phyloP scores from a whole-genome alignment of 2,329 filamentous ascomycete genomes.

The Hypoxylon sp. region DNA sequence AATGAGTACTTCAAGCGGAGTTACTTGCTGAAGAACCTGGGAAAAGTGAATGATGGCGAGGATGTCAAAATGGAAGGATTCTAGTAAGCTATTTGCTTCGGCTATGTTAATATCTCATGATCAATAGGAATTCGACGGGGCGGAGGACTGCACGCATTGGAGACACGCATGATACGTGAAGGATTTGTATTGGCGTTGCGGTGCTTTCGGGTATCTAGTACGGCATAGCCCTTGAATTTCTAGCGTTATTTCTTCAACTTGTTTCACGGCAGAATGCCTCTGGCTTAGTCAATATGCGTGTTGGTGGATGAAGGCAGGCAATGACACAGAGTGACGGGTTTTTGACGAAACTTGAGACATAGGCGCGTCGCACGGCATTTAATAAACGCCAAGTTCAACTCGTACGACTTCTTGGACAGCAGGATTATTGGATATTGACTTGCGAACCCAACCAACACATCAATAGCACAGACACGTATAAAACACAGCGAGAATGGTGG shows the following conservation, averaged over 20 bases:
- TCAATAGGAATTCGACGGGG: constrained; percentile 10
- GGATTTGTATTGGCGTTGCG: constrained; percentile 33
- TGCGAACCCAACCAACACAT: constrained; percentile 13
- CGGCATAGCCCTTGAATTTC: constrained; percentile 7
- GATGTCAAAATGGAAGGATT: constrained; percentile 72
- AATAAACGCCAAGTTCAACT: constrained; percentile 22
- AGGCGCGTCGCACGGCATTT: constrained; percentile 26
- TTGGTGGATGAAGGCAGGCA: constrained; percentile 15
- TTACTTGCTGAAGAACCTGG: constrained; percentile 87
- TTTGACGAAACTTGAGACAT: constrained; percentile 33
- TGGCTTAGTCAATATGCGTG: constrained; percentile 9
- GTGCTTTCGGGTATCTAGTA: constrained; percentile 27
- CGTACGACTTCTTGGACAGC: neutral
- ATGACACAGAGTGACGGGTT: constrained; percentile 25
- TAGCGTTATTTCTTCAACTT: constrained; percentile 9
- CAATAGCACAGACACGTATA: constrained; percentile 9
- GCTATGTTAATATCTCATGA: constrained; percentile 14
- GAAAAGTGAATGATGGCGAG: constrained; percentile 63
- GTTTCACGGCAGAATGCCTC: constrained; percentile 21
- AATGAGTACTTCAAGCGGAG: constrained; percentile 99
- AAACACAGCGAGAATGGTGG: constrained; percentile 3
- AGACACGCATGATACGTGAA: constrained; percentile 16
- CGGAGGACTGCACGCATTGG: constrained; percentile 15
- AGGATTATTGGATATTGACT: neutral
- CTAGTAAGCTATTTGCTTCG: constrained; percentile 14